phyloP scores from a whole-genome alignment of 129 eudicot genomes.

The Logfia minima region DNA sequence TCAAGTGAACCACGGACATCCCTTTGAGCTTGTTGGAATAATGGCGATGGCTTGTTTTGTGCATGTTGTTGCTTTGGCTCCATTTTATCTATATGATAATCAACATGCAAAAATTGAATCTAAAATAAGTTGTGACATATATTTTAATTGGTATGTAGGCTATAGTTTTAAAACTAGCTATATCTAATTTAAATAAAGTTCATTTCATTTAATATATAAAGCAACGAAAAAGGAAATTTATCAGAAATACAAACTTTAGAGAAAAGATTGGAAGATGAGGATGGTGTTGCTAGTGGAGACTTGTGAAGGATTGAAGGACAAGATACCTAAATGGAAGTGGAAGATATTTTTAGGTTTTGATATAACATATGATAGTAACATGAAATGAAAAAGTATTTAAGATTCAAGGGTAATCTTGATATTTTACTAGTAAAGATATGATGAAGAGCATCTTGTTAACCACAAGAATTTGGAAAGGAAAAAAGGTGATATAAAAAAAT shows the following conservation, averaged over 20 bases:
- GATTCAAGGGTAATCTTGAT: conserved; percentile 19
- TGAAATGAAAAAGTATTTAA: conserved; percentile 12
- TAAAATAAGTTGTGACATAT: not conserved
- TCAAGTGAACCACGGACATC: conserved; percentile 88
- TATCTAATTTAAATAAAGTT: not conserved
- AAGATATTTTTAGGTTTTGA: conserved; percentile 29
- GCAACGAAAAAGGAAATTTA: not conserved
- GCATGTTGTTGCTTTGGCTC: conserved; percentile 46
- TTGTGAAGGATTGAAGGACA: conserved; percentile 24
- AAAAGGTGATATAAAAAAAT: not conserved
- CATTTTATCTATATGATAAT: conserved; percentile 32
- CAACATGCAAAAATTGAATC: conserved; percentile 17
- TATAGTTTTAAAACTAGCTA: too few relatives aligned
- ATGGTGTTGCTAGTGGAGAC: conserved; percentile 12
- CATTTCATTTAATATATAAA: not conserved
- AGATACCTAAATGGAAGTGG: conserved; percentile 16
- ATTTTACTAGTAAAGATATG: conserved; percentile 18
- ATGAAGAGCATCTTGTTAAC: conserved; percentile 21
- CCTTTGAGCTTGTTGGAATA: conserved; percentile 53
- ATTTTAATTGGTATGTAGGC: not conserved
- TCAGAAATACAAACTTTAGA: not conserved
- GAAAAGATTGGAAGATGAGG: conserved; percentile 18
- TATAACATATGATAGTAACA: conserved; percentile 27
- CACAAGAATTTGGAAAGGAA: conserved; percentile 21
- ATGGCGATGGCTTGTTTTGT: conserved; percentile 34